These are phyloP conservation scores for Diplodia mutila DNA, from an alignment of 2,329 filamentous ascomycete genomes.

Conservation along the genomic window DNA sequence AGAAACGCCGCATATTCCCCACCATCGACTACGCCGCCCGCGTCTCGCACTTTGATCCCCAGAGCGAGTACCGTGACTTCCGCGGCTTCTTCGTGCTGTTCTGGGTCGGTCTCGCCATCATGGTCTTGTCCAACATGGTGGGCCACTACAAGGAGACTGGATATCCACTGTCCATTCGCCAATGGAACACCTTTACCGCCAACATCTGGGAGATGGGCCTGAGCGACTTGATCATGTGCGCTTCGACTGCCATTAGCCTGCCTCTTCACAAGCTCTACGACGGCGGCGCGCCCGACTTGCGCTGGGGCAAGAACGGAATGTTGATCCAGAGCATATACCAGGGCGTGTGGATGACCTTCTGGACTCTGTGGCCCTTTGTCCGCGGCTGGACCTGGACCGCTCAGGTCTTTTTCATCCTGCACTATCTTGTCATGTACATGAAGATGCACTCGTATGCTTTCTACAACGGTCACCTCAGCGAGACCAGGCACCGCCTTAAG, in stretches of 20 bases:
- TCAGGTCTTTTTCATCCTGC: conserved; percentile 91
- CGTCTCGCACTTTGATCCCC: conserved; percentile 93
- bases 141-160: conserved; percentile 94
- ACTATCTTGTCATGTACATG: conserved; percentile 91
- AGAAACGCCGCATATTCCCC: conserved; percentile 84
- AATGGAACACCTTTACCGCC: conserved; percentile 85
- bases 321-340: conserved; percentile 83
- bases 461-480: conserved; percentile 93
- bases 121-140: conserved; percentile 93
- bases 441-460: conserved; percentile 99
- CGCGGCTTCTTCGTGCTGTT: conserved; percentile 97
- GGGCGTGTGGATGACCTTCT: conserved; percentile 74
- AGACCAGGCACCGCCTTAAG: conserved; percentile 79
- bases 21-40: conserved; percentile 89
- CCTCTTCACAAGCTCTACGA: conserved; percentile 73
- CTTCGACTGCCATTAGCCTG: conserved; percentile 70
- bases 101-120: conserved; percentile 95
- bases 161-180: conserved; percentile 78
- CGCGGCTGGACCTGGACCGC: conserved; percentile 95
- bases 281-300: conserved; percentile 58
- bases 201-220: conserved; percentile 87
- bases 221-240: conserved; percentile 84
- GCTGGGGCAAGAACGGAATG: conserved; percentile 80
- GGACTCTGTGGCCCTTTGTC: conserved; percentile 75
- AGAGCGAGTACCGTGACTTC: conserved; percentile 91